These are phyloP conservation scores for Cryptosporidium parvum DNA, from an alignment of 169 alveolate species.

Conservation along the genomic window DNA sequence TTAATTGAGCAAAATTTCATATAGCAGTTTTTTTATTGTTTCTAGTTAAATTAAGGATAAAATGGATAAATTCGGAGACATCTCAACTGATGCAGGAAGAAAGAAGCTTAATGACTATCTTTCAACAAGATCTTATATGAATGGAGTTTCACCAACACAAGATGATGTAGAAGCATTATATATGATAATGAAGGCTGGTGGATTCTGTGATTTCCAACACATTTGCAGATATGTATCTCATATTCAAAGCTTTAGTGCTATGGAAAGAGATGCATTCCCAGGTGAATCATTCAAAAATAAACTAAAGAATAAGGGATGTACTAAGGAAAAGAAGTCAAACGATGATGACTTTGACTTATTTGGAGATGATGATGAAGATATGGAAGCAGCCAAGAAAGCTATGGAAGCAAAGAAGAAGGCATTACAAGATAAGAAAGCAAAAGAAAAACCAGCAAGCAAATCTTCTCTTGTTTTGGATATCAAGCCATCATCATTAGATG, in stretches of 20 bases:
- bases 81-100: slow-evolving; percentile 61
- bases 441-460: slow-evolving; percentile 85
- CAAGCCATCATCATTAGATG: slow-evolving; percentile 86
- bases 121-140: slow-evolving; percentile 67
- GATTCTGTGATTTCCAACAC: slow-evolving; percentile 10
- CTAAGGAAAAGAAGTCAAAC: slow-evolving; percentile 56
- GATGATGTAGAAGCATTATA: slow-evolving; percentile 48
- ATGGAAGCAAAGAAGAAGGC: slow-evolving; percentile 80
- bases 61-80: slow-evolving; percentile 53
- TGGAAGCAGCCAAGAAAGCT: slow-evolving; percentile 79
- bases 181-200: slow-evolving; percentile 35
- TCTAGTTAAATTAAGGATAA: not conserved
- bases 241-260: slow-evolving; percentile 19
- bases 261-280: slow-evolving; percentile 35
- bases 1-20: slow-evolving; percentile 1
- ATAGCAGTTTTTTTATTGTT: not conserved
- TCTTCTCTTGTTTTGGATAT: slow-evolving; percentile 88
- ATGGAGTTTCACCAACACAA: slow-evolving; percentile 65
- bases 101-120: slow-evolving; percentile 53
- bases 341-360: slow-evolving; percentile 80
- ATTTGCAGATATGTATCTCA: slow-evolving; percentile 50
- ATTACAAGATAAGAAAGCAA: slow-evolving; percentile 76
- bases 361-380: slow-evolving; percentile 78
- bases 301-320: not conserved
- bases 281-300: slow-evolving; percentile 32